Conservation (phyloP, 2,329 filamentous ascomycete species). For the Tolypocladium amazonense region DNA sequence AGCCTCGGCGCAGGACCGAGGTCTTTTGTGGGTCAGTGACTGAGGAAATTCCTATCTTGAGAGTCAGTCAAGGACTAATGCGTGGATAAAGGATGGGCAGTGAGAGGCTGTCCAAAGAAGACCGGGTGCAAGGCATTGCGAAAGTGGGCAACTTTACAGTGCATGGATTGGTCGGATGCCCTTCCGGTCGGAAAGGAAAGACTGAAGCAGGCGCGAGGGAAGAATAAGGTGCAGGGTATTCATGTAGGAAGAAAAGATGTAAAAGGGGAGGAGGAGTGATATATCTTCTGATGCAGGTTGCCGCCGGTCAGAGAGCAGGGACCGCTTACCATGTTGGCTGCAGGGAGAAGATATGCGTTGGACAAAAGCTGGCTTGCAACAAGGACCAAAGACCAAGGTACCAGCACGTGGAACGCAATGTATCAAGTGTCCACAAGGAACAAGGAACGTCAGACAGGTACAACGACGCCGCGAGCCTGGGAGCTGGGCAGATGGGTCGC, state of each 20-base stretch:
- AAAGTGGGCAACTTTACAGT: not conserved
- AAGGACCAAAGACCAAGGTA: slow-evolving; percentile 23
- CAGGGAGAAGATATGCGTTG: slow-evolving; percentile 26
- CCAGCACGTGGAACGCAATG: slow-evolving; percentile 23
- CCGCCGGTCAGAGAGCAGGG: slow-evolving; percentile 27
- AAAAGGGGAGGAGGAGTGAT: slow-evolving; percentile 23
- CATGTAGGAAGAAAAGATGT: slow-evolving; percentile 13
- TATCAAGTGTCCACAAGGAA: slow-evolving; percentile 23
- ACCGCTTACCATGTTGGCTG: slow-evolving; percentile 39
- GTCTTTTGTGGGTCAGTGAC: slow-evolving; percentile 16
- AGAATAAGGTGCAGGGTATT: slow-evolving; percentile 1
- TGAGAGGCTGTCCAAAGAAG: not conserved
- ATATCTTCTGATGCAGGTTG: slow-evolving; percentile 32
- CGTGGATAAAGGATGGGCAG: not conserved
- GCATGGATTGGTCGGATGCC: not conserved
- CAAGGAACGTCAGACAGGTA: slow-evolving; percentile 18
- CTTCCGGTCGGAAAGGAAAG: slow-evolving; percentile 12
- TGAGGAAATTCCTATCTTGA: slow-evolving; percentile 19
- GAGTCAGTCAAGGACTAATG: slow-evolving; percentile 17
- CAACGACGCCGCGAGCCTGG: slow-evolving; percentile 6
- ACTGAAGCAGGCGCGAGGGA: slow-evolving; percentile 14
- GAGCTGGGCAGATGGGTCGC: slow-evolving; percentile 9
- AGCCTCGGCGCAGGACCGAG: slow-evolving; percentile 14
- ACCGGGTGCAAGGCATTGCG: slow-evolving; percentile 2
- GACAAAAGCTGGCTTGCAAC: slow-evolving; percentile 20